phyloP scores from a whole-genome alignment of 2,329 filamentous ascomycete genomes.

The Ophiobolus disseminans region DNA sequence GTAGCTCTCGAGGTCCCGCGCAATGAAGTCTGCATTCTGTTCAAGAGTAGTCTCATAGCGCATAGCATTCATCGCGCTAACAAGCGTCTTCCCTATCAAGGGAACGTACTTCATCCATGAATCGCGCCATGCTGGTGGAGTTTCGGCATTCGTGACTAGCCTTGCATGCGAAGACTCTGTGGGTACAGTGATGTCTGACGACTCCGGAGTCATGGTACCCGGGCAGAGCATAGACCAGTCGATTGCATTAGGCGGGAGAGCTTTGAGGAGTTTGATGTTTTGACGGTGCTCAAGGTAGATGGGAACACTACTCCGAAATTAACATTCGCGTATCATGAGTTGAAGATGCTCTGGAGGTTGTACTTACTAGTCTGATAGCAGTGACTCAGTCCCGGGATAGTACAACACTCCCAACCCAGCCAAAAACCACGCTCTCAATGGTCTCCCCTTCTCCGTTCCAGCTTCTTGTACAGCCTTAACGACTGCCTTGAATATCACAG shows the following conservation, averaged over 20 bases:
- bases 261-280: slow-evolving; percentile 38
- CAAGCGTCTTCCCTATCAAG: slow-evolving; percentile 41
- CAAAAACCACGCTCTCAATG: slow-evolving; percentile 51
- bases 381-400: slow-evolving; percentile 44
- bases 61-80: slow-evolving; percentile 33
- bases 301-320: no score
- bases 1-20: slow-evolving; percentile 45
- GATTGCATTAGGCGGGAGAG: slow-evolving; percentile 33
- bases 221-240: slow-evolving; percentile 46
- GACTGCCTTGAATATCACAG: slow-evolving; percentile 48
- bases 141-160: slow-evolving; percentile 37
- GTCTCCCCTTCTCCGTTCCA: slow-evolving; percentile 39
- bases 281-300: slow-evolving; percentile 47
- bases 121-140: slow-evolving; percentile 45
- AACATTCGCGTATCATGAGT: no score
- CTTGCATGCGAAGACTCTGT: slow-evolving; percentile 26
- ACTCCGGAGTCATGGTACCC: slow-evolving; percentile 45
- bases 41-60: slow-evolving; percentile 51
- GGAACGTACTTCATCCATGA: slow-evolving; percentile 43
- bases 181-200: slow-evolving; percentile 37
- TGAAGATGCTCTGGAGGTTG: no score
- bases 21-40: slow-evolving; percentile 54
- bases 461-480: slow-evolving; percentile 44
- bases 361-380: slow-evolving; percentile 35
- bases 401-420: slow-evolving; percentile 46